phyloP scores from a whole-genome alignment of 169 alveolate genomes.

The Cryptosporidium parvum region DNA sequence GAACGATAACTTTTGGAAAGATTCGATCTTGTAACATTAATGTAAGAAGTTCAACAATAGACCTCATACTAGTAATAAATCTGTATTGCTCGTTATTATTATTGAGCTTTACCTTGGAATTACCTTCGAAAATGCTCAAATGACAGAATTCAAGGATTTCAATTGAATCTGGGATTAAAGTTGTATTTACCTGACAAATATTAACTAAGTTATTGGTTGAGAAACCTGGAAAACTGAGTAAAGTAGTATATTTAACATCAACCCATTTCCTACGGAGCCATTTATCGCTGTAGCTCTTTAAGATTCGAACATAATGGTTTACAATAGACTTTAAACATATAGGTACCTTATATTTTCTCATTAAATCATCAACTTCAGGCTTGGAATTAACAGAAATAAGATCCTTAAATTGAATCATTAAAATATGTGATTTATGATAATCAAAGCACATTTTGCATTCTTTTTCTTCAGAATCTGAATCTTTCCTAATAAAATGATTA shows the following conservation, averaged over 20 bases:
- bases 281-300: slow-evolving; percentile 47
- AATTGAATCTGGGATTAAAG: slow-evolving; percentile 70
- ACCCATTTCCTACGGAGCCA: slow-evolving; percentile 73
- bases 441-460: slow-evolving; percentile 64
- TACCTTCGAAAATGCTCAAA: slow-evolving; percentile 52
- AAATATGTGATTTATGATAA: slow-evolving; percentile 61
- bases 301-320: slow-evolving; percentile 40
- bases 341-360: slow-evolving; percentile 55
- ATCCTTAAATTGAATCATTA: slow-evolving; percentile 47
- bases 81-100: slow-evolving; percentile 57
- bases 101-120: slow-evolving; percentile 26
- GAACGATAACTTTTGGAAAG: slow-evolving; percentile 71
- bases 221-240: slow-evolving; percentile 74
- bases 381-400: slow-evolving; percentile 16
- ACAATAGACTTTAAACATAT: slow-evolving; percentile 40
- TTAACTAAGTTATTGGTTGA: slow-evolving; percentile 68
- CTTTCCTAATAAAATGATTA: slow-evolving; percentile 28
- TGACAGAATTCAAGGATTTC: slow-evolving; percentile 72
- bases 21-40: slow-evolving; percentile 69
- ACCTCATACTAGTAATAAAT: slow-evolving; percentile 69
- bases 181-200: slow-evolving; percentile 75
- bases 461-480: slow-evolving; percentile 17
- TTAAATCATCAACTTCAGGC: slow-evolving; percentile 36
- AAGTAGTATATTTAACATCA: slow-evolving; percentile 60
- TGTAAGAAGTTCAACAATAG: slow-evolving; percentile 71